Evolutionary conservation across 768 basidiomycete genomes (phyloP).

Genomic region (Mycena galericulata): DNA sequence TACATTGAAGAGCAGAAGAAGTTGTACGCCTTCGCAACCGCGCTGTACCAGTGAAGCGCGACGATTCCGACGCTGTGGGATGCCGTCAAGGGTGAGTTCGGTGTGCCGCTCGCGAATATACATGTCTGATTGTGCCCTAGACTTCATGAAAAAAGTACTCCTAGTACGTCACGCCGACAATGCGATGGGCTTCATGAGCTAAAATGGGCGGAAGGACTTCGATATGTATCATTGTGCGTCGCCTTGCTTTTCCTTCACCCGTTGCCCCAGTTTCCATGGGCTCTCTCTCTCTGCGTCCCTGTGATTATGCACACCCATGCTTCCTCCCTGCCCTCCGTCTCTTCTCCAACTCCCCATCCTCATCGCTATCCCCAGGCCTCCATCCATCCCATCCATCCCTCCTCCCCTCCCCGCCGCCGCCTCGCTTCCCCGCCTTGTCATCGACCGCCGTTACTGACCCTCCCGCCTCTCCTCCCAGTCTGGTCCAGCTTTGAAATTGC

Average conservation of each 20-base stretch:
- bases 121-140: constrained; percentile 47
- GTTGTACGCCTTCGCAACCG: constrained; percentile 80
- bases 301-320: too few relatives aligned
- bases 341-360: background rate
- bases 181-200: constrained; percentile 66
- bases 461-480: too few relatives aligned
- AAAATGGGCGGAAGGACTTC: constrained; percentile 65
- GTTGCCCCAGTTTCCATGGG: too few relatives aligned
- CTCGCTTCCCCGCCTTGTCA: background rate
- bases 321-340: background rate
- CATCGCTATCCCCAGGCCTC: too few relatives aligned
- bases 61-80: constrained; percentile 84
- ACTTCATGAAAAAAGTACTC: constrained; percentile 67
- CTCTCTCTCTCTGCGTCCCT: too few relatives aligned
- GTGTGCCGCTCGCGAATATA: background rate
- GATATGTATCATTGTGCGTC: constrained; percentile 79
- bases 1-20: constrained; percentile 79
- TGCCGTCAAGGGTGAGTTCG: constrained; percentile 66
- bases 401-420: too few relatives aligned
- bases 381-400: too few relatives aligned
- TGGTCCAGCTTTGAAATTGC: constrained; percentile 82
- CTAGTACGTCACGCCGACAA: constrained; percentile 69
- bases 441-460: too few relatives aligned
- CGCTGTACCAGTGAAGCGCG: constrained; percentile 77
- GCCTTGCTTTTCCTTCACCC: background rate